Evolutionary conservation across 345 rosid genomes (phyloP), one percentile per base, ranked within the genome.

Genomic region (Camelina sativa): DNA sequence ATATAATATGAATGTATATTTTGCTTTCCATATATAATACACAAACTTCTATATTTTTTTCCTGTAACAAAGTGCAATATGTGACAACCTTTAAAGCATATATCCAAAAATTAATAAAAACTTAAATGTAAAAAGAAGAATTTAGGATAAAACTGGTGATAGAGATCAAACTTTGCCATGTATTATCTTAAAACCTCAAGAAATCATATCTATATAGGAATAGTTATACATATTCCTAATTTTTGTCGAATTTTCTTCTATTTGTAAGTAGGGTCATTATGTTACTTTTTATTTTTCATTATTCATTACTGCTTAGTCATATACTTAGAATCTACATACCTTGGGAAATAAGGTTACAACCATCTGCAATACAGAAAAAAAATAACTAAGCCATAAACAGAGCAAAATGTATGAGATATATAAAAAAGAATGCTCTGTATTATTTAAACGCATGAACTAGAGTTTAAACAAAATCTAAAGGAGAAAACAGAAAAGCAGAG

Each of bases 401-500:
- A 60, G 10, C 10, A 12, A 12, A 37, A 50, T 4, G 12, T 37
- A 44, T 6, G 16, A 15, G 22, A 67, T 54, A n/a, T 15, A 1
- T 6, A 53, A 53, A 54, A 67, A 38, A 25, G 28, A 25, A 3
- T 7, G 80, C 81, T 65, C 77, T 80, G 71, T 83, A 82, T 64
- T 84, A 79, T 65, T 86, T 74, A 28, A 69, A 69, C 79, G 80
- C 84, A 44, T 41, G 64, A 40, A 63, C 8, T 13, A 53, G 61
- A 11, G 65, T 55, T 11, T 28, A 13, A 37, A 28, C 32, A 56
- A 56, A 44, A 54, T 23, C 62, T 55, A 7, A 17, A 17, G 53
- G 40, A 25, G 28, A 16, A 11, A 30, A 32, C 3, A 56, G 19
- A 54, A 48, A 68, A 69, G 41, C 2, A 40, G 8, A 25, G 62